These are phyloP conservation scores for Vaccinium darrowii DNA, from an alignment of 148 eudicot species.

Conservation along the genomic window DNA sequence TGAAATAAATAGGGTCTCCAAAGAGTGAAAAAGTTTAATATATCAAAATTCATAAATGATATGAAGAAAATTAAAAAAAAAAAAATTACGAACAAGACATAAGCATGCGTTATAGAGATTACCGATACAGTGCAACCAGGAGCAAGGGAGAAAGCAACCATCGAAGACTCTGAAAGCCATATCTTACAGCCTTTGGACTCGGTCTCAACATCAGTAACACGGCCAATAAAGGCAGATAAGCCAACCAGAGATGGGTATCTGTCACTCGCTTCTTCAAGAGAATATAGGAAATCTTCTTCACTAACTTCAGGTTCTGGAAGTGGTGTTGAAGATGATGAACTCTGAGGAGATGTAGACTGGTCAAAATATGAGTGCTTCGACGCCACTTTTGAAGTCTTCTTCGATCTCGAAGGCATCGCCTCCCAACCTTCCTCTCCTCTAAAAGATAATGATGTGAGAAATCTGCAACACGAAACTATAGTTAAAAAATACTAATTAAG, in stretches of 20 bases:
- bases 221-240: slow-evolving; percentile 44
- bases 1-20: neutral
- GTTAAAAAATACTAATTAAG: neutral
- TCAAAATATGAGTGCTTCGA: slow-evolving; percentile 26
- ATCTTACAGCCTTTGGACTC: slow-evolving; percentile 54
- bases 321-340: slow-evolving; percentile 23
- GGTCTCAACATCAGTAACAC: slow-evolving; percentile 35
- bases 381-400: slow-evolving; percentile 38
- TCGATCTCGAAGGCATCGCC: slow-evolving; percentile 53
- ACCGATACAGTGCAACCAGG: slow-evolving; percentile 79
- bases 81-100: neutral
- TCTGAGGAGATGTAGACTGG: slow-evolving; percentile 27
- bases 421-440: neutral
- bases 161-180: slow-evolving; percentile 82
- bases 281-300: slow-evolving; percentile 34
- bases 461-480: neutral
- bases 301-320: slow-evolving; percentile 16
- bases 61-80: neutral
- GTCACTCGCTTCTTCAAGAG: slow-evolving; percentile 51
- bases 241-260: slow-evolving; percentile 67
- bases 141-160: slow-evolving; percentile 54
- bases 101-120: slow-evolving; percentile 11
- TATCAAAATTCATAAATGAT: neutral
- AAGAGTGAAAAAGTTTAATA: neutral
- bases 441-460: neutral